Evolutionary conservation across 2,329 filamentous ascomycete genomes (phyloP).

Genomic region (Colletotrichum tabaci): DNA sequence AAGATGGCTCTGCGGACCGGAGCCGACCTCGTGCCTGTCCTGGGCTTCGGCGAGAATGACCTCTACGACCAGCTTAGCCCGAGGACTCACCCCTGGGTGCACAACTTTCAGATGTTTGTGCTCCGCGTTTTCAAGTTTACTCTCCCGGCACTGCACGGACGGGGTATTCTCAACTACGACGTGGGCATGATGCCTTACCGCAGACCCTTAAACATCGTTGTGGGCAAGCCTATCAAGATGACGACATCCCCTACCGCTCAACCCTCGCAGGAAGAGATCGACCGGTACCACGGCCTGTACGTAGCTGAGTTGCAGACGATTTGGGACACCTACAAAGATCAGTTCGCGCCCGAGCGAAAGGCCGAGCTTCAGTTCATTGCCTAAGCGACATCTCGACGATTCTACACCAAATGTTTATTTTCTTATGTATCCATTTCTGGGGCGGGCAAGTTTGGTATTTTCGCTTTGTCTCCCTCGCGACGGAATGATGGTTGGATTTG

Average conservation of each 20-base stretch:
- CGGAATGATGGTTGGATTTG: not conserved
- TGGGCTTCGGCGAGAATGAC: constrained; percentile 96
- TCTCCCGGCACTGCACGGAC: constrained; percentile 88
- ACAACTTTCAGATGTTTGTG: constrained; percentile 85
- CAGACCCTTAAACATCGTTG: constrained; percentile 88
- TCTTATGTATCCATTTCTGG: not conserved
- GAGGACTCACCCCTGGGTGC: constrained; percentile 82
- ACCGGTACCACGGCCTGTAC: constrained; percentile 85
- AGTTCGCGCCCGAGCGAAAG: constrained; percentile 74
- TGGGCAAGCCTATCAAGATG: constrained; percentile 85
- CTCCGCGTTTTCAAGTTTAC: constrained; percentile 94
- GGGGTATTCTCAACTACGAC: constrained; percentile 98
- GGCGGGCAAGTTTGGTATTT: not conserved
- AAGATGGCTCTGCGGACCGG: constrained; percentile 93
- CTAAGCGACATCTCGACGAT: constrained; percentile 48
- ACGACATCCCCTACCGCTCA: constrained; percentile 70
- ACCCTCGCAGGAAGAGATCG: constrained; percentile 82
- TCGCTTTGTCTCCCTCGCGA: constrained; percentile 3
- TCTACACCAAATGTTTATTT: not conserved
- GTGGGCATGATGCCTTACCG: constrained; percentile 97
- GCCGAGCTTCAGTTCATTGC: constrained; percentile 79
- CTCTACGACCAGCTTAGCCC: constrained; percentile 92
- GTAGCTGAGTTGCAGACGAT: constrained; percentile 80
- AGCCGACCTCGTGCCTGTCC: constrained; percentile 93
- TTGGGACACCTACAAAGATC: constrained; percentile 85